Evolutionary conservation across 768 basidiomycete genomes (phyloP).

Genomic region (Fistulinella prunicolor): DNA sequence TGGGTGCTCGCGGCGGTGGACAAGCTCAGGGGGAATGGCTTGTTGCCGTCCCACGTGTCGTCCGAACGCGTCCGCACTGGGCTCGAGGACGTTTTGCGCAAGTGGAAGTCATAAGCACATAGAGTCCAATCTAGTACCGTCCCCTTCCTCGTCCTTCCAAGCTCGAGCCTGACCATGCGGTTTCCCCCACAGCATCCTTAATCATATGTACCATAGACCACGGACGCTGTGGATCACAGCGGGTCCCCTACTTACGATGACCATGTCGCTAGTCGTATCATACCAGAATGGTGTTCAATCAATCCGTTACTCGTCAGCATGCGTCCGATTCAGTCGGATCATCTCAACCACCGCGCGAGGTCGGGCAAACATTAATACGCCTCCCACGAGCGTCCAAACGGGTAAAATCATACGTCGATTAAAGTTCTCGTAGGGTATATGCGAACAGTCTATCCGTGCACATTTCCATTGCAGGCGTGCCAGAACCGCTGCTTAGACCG

Average conservation of each 20-base stretch:
- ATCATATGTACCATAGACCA: neutral
- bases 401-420: too few relatives aligned
- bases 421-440: neutral
- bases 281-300: too few relatives aligned
- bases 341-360: too few relatives aligned
- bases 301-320: too few relatives aligned
- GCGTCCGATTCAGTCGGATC: too few relatives aligned
- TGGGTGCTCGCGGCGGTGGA: conserved; percentile 29
- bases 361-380: too few relatives aligned
- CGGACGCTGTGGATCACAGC: too few relatives aligned
- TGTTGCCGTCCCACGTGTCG: conserved; percentile 19
- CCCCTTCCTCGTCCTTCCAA: neutral
- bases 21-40: conserved; percentile 15
- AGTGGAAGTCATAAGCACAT: conserved; percentile 18
- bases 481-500: neutral
- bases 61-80: conserved; percentile 18
- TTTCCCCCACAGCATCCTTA: neutral
- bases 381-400: too few relatives aligned
- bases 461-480: neutral
- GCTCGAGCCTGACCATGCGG: conserved; percentile 12
- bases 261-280: too few relatives aligned
- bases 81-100: conserved; percentile 24
- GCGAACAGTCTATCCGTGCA: neutral
- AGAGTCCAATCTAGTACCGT: neutral
- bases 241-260: too few relatives aligned